A percentile compares a stretch with the other conserved stretches of the same genome.
phyloP scores from a whole-genome alignment of 1,139 yeast genomes.

The Geotrichum carabidarum region DNA sequence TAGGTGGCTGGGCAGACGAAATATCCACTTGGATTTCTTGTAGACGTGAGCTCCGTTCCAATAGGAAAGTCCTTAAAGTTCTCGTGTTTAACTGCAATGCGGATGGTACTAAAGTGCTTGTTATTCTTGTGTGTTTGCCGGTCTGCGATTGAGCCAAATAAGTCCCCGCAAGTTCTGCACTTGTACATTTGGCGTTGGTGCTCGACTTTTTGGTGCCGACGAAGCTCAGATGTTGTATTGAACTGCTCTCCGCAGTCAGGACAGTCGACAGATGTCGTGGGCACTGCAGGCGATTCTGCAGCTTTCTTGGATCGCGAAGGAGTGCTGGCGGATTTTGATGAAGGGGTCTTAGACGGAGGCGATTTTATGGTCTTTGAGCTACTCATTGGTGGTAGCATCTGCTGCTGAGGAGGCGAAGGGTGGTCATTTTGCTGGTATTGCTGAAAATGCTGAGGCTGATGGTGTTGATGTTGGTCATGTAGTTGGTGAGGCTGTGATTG shows the following conservation, averaged over 20 bases:
- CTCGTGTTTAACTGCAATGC: slow-evolving; percentile 22
- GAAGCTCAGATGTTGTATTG: slow-evolving; percentile 25
- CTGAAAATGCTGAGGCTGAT: slow-evolving; percentile 1
- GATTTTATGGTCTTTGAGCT: background rate
- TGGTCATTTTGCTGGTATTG: background rate
- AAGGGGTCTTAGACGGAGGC: background rate
- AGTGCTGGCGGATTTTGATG: background rate
- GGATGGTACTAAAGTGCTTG: slow-evolving; percentile 28
- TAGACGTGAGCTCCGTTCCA: slow-evolving; percentile 25
- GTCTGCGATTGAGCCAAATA: slow-evolving; percentile 30
- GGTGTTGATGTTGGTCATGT: slow-evolving; percentile 3
- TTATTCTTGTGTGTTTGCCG: slow-evolving; percentile 33
- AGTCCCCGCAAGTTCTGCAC: slow-evolving; percentile 32
- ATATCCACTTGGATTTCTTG: slow-evolving; percentile 27
- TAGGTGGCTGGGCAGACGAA: slow-evolving; percentile 29
- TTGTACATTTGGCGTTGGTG: slow-evolving; percentile 28
- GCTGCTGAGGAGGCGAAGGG: slow-evolving; percentile 2
- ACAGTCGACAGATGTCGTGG: slow-evolving; percentile 5
- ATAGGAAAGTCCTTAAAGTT: slow-evolving; percentile 26
- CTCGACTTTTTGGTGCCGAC: slow-evolving; percentile 27
- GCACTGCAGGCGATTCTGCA: background rate
- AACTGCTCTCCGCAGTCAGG: slow-evolving; percentile 26
- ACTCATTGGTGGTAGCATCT: slow-evolving; percentile 7
- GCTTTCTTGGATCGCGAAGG: background rate
- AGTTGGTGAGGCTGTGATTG: slow-evolving; percentile 6